Percentiles rank a stretch among this genome's conserved stretches.
Evolutionary conservation across 2,329 filamentous ascomycete genomes (phyloP).

Genomic region (Fusarium tuaranense): DNA sequence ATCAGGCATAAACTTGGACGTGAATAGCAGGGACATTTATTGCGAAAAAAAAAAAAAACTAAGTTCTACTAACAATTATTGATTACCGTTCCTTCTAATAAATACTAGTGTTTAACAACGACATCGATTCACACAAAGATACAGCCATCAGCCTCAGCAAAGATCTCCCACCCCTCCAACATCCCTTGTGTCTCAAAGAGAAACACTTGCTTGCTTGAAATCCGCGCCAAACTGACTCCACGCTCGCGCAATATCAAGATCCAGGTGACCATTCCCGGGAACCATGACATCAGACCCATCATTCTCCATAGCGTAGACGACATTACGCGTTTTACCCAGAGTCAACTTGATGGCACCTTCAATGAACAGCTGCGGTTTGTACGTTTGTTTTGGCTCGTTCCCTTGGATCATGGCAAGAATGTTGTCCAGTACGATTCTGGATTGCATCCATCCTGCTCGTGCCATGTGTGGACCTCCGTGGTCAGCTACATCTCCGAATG

Average conservation of each 20-base stretch:
- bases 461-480: conserved; percentile 5
- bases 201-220: neutral
- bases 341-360: conserved; percentile 3
- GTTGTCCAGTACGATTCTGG: neutral
- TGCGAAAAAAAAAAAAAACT: no score
- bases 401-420: neutral
- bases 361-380: neutral
- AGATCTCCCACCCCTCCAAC: neutral
- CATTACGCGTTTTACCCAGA: neutral
- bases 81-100: neutral
- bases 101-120: neutral
- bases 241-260: neutral
- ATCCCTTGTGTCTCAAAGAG: neutral
- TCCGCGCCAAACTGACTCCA: neutral
- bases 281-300: neutral
- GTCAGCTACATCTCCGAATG: conserved; percentile 13
- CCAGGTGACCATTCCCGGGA: neutral
- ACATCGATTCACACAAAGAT: neutral
- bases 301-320: neutral
- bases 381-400: neutral
- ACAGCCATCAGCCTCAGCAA: neutral
- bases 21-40: no score
- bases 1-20: neutral
- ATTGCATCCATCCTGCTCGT: conserved; percentile 1
- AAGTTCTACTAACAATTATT: neutral